A percentile compares a stretch with the other conserved stretches of the same genome.
Conservation (phyloP, 495 filamentous ascomycete species). For the Podospora comata region DNA sequence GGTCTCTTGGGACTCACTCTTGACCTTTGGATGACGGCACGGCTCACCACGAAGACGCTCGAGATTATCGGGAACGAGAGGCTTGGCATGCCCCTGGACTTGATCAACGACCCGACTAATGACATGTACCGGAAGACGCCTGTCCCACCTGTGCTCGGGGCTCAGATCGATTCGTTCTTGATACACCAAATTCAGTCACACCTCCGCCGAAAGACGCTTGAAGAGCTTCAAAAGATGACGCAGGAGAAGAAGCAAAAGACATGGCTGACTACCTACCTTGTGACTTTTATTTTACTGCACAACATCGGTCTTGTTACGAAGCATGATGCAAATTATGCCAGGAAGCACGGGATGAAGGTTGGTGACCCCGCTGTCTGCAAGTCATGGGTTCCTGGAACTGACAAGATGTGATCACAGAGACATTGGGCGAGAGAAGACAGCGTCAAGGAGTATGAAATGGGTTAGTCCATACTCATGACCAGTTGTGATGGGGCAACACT, state of each 20-base stretch:
- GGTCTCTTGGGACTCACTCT: constrained; percentile 48
- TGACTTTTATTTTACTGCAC: constrained; percentile 57
- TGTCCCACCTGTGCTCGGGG: constrained; percentile 58
- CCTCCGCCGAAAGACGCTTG: constrained; percentile 52
- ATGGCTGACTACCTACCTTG: constrained; percentile 57
- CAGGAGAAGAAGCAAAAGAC: constrained; percentile 53
- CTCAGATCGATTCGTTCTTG: constrained; percentile 56
- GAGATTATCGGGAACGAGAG: constrained; percentile 55
- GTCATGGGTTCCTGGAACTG: background rate
- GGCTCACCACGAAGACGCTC: constrained; percentile 55
- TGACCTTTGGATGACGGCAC: constrained; percentile 56
- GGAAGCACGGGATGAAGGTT: constrained; percentile 50
- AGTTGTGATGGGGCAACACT: background rate
- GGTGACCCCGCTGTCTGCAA: constrained; percentile 18
- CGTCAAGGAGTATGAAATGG: constrained; percentile 50
- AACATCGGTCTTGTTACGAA: constrained; percentile 56
- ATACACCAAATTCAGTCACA: constrained; percentile 56
- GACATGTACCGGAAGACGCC: constrained; percentile 52
- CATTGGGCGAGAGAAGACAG: constrained; percentile 50
- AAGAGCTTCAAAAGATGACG: constrained; percentile 55
- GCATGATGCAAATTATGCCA: constrained; percentile 55
- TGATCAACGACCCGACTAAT: constrained; percentile 48
- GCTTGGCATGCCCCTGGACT: constrained; percentile 47
- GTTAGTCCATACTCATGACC: constrained; percentile 31
- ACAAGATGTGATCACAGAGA: constrained; percentile 31